Base-by-base conservation (phyloP, 148 eudicot species). In the Camellia japonica region DNA sequence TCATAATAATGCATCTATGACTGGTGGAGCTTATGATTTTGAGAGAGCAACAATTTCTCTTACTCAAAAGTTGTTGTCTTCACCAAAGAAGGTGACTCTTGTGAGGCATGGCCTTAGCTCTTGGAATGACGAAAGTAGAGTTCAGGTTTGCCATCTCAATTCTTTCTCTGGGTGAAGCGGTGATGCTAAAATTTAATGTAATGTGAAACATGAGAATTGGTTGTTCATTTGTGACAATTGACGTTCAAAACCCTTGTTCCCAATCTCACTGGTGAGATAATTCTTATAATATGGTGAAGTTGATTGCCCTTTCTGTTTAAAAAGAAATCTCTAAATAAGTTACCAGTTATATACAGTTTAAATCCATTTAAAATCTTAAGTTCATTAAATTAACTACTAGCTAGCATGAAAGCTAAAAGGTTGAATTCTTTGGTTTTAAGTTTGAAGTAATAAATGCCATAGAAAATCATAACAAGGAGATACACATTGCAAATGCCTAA, bases 41-140 rank as follows among this genome's bases (percentile, higher is more conserved):
- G 68, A 84, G 52, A 88, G 76, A 75, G 90, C 95, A 68, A 90
- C 95, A 55, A 90, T 86, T 62, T 89, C 95, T 42, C 84, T 92
- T 71, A 72, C 91, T 42, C 84, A 84, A 20, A 80, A 80, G 51
- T 83, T 75, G 41, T 75, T 90, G 49, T 52, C 88, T 74, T 83
- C 88, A 19, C 90, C 91, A 2, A 92, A 92, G 89, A 90, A 88
- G 84, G 91, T 92, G 66, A 92, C 91, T 43, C 82, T 92, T 82
- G 81, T 92, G 44, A 82, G 95, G 77, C 95, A 92, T 79, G 95
- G 95, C 75, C 90, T 90, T 54, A 92, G 95, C 87, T 85, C 93
- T 60, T 92, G 95, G 95, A 90, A 92, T 66, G 72, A 80, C 52
- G 95, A 92, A 85, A 83, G 87, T 65, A 83, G 93, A 83, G 90